A percentile compares a stretch with the other conserved stretches of the same genome.
These are phyloP conservation scores for Strobilomyces echinocephalus DNA, from an alignment of 768 basidiomycete genomes.

Conservation along the genomic window DNA sequence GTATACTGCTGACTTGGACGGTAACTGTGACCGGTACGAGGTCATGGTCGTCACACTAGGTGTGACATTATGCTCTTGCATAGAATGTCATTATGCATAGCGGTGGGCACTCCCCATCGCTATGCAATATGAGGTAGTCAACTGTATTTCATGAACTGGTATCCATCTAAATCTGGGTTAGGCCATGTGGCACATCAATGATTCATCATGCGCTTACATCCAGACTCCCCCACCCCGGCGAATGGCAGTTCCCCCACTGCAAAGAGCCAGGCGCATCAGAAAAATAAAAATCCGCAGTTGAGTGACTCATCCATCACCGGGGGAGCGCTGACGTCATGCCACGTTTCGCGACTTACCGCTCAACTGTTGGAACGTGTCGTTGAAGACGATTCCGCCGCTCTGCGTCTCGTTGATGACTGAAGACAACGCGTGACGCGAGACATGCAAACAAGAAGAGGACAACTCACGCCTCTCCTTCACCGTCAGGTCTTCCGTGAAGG, in stretches of 20 bases:
- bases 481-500: constrained; percentile 49
- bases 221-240: constrained; percentile 57
- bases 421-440: not conserved
- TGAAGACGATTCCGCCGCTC: constrained; percentile 54
- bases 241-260: constrained; percentile 43
- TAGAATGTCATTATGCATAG: too few relatives aligned
- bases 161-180: constrained; percentile 41
- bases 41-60: too few relatives aligned
- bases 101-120: too few relatives aligned
- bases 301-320: not conserved
- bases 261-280: not conserved
- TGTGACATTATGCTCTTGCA: too few relatives aligned
- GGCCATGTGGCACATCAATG: not conserved
- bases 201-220: constrained; percentile 41
- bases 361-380: constrained; percentile 57
- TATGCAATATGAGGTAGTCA: too few relatives aligned
- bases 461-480: constrained; percentile 37
- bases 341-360: constrained; percentile 32
- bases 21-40: too few relatives aligned
- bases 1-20: too few relatives aligned
- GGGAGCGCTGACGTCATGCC: constrained; percentile 17
- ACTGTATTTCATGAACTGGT: constrained; percentile 47
- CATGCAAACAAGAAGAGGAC: not conserved
- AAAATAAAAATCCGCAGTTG: not conserved
- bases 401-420: constrained; percentile 51